These are phyloP conservation scores for Geotrichum ghanense DNA, from an alignment of 805 yeast species.

Conservation along the genomic window DNA sequence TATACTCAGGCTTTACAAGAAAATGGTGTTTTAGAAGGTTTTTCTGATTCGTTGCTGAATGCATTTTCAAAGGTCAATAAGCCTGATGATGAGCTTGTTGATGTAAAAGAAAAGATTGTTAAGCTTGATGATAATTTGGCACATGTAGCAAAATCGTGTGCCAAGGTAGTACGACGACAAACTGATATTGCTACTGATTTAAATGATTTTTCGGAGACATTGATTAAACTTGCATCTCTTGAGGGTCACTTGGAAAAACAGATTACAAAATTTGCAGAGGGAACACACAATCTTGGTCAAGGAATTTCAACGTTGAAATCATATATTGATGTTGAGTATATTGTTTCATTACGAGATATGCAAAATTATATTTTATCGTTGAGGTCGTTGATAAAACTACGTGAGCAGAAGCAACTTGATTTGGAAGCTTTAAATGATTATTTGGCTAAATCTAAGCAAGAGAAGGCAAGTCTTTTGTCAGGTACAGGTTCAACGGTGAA, in stretches of 20 bases:
- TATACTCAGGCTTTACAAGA: slow-evolving; percentile 21
- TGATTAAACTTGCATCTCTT: slow-evolving; percentile 51
- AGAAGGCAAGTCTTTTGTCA: slow-evolving; percentile 42
- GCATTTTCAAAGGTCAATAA: slow-evolving; percentile 70
- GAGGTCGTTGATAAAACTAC: slow-evolving; percentile 60
- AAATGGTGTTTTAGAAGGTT: slow-evolving; percentile 54
- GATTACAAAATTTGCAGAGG: slow-evolving; percentile 36
- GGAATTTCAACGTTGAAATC: slow-evolving; percentile 35
- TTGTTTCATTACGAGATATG: slow-evolving; percentile 74
- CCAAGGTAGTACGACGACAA: slow-evolving; percentile 60
- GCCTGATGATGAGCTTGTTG: slow-evolving; percentile 64
- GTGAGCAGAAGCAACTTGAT: slow-evolving; percentile 86
- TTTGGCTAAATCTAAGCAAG: slow-evolving; percentile 56
- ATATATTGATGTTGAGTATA: slow-evolving; percentile 64
- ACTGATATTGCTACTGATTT: slow-evolving; percentile 65
- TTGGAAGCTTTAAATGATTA: slow-evolving; percentile 79
- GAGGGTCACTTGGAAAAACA: slow-evolving; percentile 33
- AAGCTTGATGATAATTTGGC: slow-evolving; percentile 74
- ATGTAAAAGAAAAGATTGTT: slow-evolving; percentile 70
- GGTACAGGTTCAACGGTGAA: slow-evolving; percentile 36
- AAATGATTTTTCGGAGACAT: slow-evolving; percentile 56
- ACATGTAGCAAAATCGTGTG: slow-evolving; percentile 68
- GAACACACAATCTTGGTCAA: slow-evolving; percentile 33
- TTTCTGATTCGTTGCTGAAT: slow-evolving; percentile 87
- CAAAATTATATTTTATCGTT: slow-evolving; percentile 65